Evolutionary conservation across 1,284 basidiomycete genomes (phyloP), one percentile per base, ranked within the genome.

Genomic region (Rhizopogon hawkerae): DNA sequence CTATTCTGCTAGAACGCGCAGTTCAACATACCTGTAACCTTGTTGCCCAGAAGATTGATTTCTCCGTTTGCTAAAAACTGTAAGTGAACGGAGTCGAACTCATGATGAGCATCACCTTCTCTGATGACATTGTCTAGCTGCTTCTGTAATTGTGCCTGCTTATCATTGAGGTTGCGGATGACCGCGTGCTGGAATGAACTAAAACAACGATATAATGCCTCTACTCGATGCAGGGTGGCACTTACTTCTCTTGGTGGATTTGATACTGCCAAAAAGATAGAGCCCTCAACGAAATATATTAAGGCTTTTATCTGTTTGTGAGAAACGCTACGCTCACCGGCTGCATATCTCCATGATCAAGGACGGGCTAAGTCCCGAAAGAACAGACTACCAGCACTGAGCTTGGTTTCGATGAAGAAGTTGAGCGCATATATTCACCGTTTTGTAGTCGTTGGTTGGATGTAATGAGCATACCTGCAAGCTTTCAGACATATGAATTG

Each of bases 211-310:
- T 53, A 24, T 13, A 46, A 45, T n/a, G 13, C 9, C 18, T 21
- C 21, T 11, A 35, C 34, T 44, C 13, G 26, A 11, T 13, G 11
- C 18, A 23, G 46, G 16, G 50, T 39, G 31, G 26, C 35, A 57
- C 70, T 57, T 55, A 86, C 87, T 77, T 81, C 69, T 91, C 88
- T 68, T 91, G 88, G 54, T 88, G 85, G 42, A 81, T 77, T 59
- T 91, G 88, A 62, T 91, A 91, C 61, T 89, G 85, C 89, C 89
- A 91, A 64, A 91, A 91, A 6, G 86, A 85, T 51, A 90, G 76
- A 4, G 86, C 84, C 31, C 85, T 88, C 52, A n/a, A 39, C 39
- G 33, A 23, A 3, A 47, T 66, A 48, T 62, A 48, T 37, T 23
- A 41, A 21, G 26, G 18, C 10, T 7, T 23, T 3, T 1, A 7